Percentiles rank a stretch among this genome's conserved stretches.
Conservation (phyloP, 306 rosid species). For the Datisca glomerata region DNA sequence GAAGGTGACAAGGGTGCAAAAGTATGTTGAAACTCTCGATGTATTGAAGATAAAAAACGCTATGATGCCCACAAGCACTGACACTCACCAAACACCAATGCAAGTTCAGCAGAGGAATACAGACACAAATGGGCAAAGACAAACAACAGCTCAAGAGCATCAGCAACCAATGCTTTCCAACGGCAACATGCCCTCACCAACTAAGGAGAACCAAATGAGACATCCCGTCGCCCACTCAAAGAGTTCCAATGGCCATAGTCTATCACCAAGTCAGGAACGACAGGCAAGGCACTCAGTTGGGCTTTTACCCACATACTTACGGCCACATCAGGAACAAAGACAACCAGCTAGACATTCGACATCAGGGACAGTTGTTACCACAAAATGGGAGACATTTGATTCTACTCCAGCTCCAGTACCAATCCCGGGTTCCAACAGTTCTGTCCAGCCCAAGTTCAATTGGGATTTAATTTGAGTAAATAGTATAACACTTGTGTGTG, state of each 20-base stretch:
- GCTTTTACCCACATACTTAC: conserved; percentile 1
- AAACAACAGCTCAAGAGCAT: no score
- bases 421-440: background rate
- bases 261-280: conserved; percentile 8
- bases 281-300: background rate
- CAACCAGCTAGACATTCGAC: conserved; percentile 24
- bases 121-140: no score
- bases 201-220: no score
- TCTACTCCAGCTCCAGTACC: conserved; percentile 7
- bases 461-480: no score
- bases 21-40: conserved; percentile 51
- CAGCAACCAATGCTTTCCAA: no score
- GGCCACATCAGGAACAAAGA: conserved; percentile 1
- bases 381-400: conserved; percentile 84
- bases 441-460: conserved; percentile 9
- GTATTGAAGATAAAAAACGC: conserved; percentile 25
- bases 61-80: conserved; percentile 7
- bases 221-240: no score
- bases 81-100: conserved; percentile 8
- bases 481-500: no score
- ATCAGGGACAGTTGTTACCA: conserved; percentile 34
- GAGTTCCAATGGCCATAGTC: conserved; percentile 2
- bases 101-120: no score
- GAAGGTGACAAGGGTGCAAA: conserved; percentile 72
- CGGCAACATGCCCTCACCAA: no score